Evolutionary conservation across 441 rosid species (phyloP), one percentile per base, ranked within the genome.

Genomic region (Gossypium davidsonii): DNA sequence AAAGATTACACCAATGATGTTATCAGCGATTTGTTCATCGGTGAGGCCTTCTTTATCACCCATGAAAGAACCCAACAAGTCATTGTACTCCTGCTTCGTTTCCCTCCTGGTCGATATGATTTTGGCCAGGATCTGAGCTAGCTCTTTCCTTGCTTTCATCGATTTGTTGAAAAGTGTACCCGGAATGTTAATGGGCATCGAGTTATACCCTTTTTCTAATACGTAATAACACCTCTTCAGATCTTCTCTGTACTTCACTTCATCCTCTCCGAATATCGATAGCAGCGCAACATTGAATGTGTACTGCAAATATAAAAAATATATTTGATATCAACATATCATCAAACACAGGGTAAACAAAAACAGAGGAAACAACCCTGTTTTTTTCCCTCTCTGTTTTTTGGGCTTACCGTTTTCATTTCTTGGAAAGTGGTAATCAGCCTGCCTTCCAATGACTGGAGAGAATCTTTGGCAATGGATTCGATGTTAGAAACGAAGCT

Each of bases 171-270:
- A 92, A 2, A 92, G 93, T 2, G 99, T 92, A 31, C 98, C 98
- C 0, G 98, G 97, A 18, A 95, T 74, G 73, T 95, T 92, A 17
- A 92, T 79, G 17, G 97, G 98, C 98, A 95, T 90, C 21, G 98
- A 95, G 74, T 95, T 95, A 87, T 95, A 95, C 1, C 98, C 99
- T 68, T 90, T 85, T 75, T 95, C 99, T 1, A 95, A 90, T 80
- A 89, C 79, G 91, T 91, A 90, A 83, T 95, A 95, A 60, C 97
- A 91, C 73, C 89, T 77, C 78, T 91, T 92, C 25, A 92, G 89
- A 75, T 92, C 98, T 63, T 95, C 99, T 81, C 96, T 81, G 88
- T 91, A 91, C 12, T 77, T 52, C 42, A 82, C 80, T 60, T 89
- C 97, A 58, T 92, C 97, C 70, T 91, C 89, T 56, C 99, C 98